Base-by-base conservation (phyloP, 2,329 filamentous ascomycete genomes). In the Talaromyces verruculosus region DNA sequence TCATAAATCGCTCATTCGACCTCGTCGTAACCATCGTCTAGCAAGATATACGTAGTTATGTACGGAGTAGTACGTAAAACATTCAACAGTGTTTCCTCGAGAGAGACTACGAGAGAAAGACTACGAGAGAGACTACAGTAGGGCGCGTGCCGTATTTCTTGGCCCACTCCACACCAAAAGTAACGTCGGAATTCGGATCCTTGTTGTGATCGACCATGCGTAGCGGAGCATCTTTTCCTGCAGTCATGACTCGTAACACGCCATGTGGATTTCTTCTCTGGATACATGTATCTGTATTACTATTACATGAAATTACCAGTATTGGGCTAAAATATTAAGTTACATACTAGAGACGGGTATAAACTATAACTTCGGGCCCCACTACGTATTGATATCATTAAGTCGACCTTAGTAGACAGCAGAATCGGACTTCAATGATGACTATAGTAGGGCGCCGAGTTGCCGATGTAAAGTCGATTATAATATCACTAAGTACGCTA, bases 1-100 rank as follows among this genome's bases (percentile, higher is more conserved):
- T 19, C 51, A 55, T 55, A 55, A 55, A 33, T 55, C 51, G 51
- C 51, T 55, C 51, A 35, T 15, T 55, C 15, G 28, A 35, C 17
- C 3, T 35, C 17, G 2, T 55, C 51, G 11, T 55, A 13, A 19
- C 28, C 51, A 35, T 33, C 6, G 28, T 55, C 28, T 55, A 35
- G 17, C 51, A 28, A 33, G 17, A 53, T 30, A 51, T 51, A 30
- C 5, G 30, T 49, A 49, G 19, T 19, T 33, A 33, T 7, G 30
- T 49, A n/a, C n/a, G n/a, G n/a, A n/a, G n/a, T n/a, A 49, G 19
- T 49, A 49, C 7, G 25, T 37, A 37, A 37, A 37, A 37, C 35
- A 15, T 37, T 37, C 35, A 51, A 30, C 47, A 51, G 30, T 30
- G 11, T 51, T 51, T 47, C 19, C 45, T 47, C 25, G 45, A 22